These are phyloP conservation scores for Backusella westeae DNA, from an alignment of 192 early-diverging fungal genomes.

Conservation along the genomic window DNA sequence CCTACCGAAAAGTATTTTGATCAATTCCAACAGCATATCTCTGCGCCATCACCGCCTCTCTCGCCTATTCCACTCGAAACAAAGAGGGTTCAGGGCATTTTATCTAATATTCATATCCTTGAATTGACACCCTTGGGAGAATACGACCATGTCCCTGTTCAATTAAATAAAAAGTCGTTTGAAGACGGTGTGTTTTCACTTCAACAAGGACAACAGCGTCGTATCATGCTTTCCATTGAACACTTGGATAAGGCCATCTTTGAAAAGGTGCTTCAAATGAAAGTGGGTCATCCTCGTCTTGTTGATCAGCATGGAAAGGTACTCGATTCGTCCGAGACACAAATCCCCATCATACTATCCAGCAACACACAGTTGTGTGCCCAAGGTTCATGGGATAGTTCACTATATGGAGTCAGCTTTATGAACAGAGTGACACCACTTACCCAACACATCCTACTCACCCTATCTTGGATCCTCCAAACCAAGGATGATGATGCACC, in stretches of 20 bases:
- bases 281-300: slow-evolving; percentile 43
- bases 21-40: not conserved
- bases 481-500: slow-evolving; percentile 47
- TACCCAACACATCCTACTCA: slow-evolving; percentile 53
- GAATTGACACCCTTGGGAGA: slow-evolving; percentile 64
- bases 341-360: slow-evolving; percentile 43
- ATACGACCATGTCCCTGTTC: slow-evolving; percentile 56
- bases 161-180: slow-evolving; percentile 34
- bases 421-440: slow-evolving; percentile 60
- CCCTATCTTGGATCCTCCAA: slow-evolving; percentile 51
- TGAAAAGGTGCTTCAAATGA: slow-evolving; percentile 38
- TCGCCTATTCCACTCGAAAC: not conserved
- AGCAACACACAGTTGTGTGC: slow-evolving; percentile 36
- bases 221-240: slow-evolving; percentile 59
- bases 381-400: slow-evolving; percentile 74
- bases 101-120: slow-evolving; percentile 61
- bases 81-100: slow-evolving; percentile 52
- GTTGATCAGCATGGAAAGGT: slow-evolving; percentile 52
- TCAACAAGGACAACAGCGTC: slow-evolving; percentile 74
- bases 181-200: slow-evolving; percentile 50
- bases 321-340: slow-evolving; percentile 35
- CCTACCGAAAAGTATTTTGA: slow-evolving; percentile 34
- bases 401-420: slow-evolving; percentile 61
- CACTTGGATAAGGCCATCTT: slow-evolving; percentile 64
- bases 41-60: not conserved